Percentiles rank a stretch among this genome's conserved stretches.
Evolutionary conservation across 2,329 filamentous ascomycete species (phyloP).

Genomic region (Fusarium floridanum): DNA sequence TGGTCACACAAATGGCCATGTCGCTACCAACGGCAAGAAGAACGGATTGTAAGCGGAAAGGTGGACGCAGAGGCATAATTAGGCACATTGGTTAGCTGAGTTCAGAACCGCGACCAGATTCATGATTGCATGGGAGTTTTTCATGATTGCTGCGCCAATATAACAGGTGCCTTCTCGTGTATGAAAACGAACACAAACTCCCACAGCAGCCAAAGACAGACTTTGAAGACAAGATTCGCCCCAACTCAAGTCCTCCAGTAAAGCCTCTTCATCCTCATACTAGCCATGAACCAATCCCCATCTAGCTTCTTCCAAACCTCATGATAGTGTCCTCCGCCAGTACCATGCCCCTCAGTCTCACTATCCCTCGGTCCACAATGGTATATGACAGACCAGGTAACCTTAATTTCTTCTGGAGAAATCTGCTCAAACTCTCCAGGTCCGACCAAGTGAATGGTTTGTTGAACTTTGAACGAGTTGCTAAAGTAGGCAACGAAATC

Average conservation of each 20-base stretch:
- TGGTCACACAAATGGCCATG: neutral
- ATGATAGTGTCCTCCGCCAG: constrained; percentile 25
- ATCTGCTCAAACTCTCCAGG: constrained; percentile 26
- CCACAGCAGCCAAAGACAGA: too few relatives aligned
- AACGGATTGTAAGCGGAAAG: neutral
- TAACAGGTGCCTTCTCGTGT: neutral
- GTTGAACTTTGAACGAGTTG: constrained; percentile 15
- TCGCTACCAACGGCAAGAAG: neutral
- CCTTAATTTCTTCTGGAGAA: constrained; percentile 1
- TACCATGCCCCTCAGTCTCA: constrained; percentile 12
- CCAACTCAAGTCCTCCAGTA: constrained; percentile 27
- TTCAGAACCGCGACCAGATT: neutral
- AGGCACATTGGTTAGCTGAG: neutral
- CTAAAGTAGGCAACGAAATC: constrained; percentile 15
- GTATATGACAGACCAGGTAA: constrained; percentile 19
- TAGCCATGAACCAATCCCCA: constrained; percentile 29
- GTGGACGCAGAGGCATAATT: neutral
- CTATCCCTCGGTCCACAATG: constrained; percentile 5
- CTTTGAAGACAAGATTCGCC: too few relatives aligned
- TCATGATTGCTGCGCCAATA: neutral
- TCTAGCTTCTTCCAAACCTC: constrained; percentile 29
- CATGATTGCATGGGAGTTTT: neutral
- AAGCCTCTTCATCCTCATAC: constrained; percentile 26
- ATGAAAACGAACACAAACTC: neutral
- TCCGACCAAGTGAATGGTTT: constrained; percentile 19